Conservation (phyloP, 805 yeast species). For the Kodamaea jinghongensis region DNA sequence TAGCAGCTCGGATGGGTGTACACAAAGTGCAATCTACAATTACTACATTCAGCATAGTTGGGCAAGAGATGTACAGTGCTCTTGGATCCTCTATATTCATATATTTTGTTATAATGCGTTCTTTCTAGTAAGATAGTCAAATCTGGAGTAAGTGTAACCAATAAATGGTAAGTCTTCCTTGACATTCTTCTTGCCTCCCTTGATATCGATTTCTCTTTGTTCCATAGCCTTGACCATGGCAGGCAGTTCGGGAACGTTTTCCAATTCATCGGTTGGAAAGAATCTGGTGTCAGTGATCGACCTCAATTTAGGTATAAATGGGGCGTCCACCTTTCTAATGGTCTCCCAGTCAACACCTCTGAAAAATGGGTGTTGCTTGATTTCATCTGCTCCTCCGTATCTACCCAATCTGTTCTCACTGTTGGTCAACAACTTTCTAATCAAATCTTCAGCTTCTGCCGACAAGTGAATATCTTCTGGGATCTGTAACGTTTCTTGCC, state of each 20-base stretch:
- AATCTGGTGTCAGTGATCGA: conserved; percentile 94
- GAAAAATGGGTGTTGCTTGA: conserved; percentile 88
- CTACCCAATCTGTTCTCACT: conserved; percentile 82
- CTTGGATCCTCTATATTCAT: background rate
- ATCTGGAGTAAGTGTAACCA: conserved; percentile 94
- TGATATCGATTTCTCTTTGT: conserved; percentile 55
- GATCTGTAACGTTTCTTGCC: conserved; percentile 83
- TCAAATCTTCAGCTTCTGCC: conserved; percentile 85
- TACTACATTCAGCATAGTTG: background rate
- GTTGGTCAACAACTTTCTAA: conserved; percentile 69
- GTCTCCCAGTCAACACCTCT: conserved; percentile 95
- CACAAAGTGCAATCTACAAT: no score
- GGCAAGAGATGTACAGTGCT: background rate
- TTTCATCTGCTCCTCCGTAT: conserved; percentile 88
- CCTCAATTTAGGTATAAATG: conserved; percentile 87
- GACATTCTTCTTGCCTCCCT: conserved; percentile 43
- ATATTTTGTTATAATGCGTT: conserved; percentile 43
- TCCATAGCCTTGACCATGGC: conserved; percentile 53
- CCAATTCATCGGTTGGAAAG: conserved; percentile 97
- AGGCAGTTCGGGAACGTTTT: conserved; percentile 91
- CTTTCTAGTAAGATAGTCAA: conserved; percentile 84
- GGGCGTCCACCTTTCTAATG: conserved; percentile 85
- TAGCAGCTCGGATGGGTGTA: no score
- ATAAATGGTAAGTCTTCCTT: conserved; percentile 94
- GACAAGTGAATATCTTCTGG: conserved; percentile 91